Evolutionary conservation across 2,329 filamentous ascomycete genomes (phyloP).

Genomic region (Alternaria tenuissima): DNA sequence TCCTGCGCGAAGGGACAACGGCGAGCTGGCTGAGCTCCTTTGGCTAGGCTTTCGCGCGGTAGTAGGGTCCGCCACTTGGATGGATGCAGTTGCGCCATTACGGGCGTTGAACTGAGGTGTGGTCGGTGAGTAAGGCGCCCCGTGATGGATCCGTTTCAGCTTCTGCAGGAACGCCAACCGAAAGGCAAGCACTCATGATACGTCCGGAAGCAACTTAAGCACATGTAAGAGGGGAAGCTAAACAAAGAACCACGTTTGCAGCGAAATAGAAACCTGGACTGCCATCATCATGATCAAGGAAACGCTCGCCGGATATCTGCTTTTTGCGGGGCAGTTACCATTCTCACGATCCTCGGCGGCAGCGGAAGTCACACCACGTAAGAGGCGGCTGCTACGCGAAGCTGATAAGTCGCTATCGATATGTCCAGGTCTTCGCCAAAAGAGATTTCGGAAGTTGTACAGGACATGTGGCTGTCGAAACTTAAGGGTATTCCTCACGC

Average conservation of each 20-base stretch:
- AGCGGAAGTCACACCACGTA: neutral
- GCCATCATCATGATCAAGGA: neutral
- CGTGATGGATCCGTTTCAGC: slow-evolving; percentile 23
- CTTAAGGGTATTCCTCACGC: neutral
- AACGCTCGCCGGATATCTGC: slow-evolving; percentile 13
- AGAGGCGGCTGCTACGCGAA: slow-evolving; percentile 14
- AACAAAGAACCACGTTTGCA: neutral
- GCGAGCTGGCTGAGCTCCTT: slow-evolving; percentile 25
- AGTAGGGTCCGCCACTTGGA: slow-evolving; percentile 8
- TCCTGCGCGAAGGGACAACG: slow-evolving; percentile 24
- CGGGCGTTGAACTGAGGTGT: slow-evolving; percentile 5
- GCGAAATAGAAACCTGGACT: neutral
- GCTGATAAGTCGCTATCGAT: slow-evolving; percentile 19
- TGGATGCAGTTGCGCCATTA: slow-evolving; percentile 13
- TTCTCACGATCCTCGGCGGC: slow-evolving; percentile 3
- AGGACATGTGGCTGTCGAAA: neutral
- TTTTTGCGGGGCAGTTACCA: slow-evolving; percentile 17
- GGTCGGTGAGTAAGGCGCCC: slow-evolving; percentile 4
- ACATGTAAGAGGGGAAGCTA: slow-evolving; percentile 10
- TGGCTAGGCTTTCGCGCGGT: slow-evolving; percentile 19
- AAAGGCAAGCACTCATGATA: slow-evolving; percentile 15
- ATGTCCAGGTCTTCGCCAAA: neutral
- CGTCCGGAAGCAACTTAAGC: slow-evolving; percentile 12
- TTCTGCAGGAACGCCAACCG: slow-evolving; percentile 30
- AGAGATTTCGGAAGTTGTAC: neutral